Conservation (phyloP, 2,329 filamentous ascomycete genomes). For the Verticillium alfalfae region DNA sequence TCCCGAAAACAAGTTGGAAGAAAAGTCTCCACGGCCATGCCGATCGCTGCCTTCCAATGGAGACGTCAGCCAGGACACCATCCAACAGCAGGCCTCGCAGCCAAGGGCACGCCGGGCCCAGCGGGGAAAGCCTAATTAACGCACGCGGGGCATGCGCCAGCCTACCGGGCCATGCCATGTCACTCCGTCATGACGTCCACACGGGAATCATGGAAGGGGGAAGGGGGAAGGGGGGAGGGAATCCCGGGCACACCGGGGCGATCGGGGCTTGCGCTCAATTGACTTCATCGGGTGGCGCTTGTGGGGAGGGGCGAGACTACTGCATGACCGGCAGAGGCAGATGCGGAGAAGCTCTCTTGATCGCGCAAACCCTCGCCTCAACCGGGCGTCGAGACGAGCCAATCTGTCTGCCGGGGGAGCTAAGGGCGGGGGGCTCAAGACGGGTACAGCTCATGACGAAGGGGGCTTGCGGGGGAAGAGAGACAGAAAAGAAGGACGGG, state of each 20-base stretch:
- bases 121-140: neutral
- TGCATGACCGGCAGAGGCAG: neutral
- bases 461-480: neutral
- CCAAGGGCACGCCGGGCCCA: neutral
- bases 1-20: neutral
- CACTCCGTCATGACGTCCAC: neutral
- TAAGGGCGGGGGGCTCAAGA: no score
- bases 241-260: neutral
- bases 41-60: neutral
- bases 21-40: neutral
- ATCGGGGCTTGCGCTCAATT: neutral
- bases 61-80: neutral
- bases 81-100: neutral
- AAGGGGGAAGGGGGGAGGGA: neutral
- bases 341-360: neutral
- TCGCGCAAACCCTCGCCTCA: neutral
- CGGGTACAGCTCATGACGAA: neutral
- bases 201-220: neutral
- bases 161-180: neutral
- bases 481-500: neutral
- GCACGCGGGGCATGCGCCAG: neutral
- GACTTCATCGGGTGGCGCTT: neutral
- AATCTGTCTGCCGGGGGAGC: neutral
- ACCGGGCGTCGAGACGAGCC: neutral
- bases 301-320: neutral